phyloP scores from a whole-genome alignment of 1,139 yeast species.

The Hansenula anomala region DNA sequence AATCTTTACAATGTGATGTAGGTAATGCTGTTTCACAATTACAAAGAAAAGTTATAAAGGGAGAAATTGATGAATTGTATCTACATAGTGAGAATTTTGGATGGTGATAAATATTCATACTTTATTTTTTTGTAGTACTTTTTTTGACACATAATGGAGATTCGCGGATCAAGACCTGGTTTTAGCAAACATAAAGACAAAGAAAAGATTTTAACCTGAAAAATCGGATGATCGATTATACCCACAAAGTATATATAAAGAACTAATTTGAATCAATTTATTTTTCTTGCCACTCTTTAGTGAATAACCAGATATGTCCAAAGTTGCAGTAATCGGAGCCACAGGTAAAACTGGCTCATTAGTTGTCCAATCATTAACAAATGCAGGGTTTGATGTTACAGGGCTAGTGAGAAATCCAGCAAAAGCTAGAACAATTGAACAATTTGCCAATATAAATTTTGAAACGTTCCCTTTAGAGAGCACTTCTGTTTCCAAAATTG shows the following conservation, averaged over 20 bases:
- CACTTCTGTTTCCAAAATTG: slow-evolving; percentile 31
- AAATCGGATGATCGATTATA: too few species aligned
- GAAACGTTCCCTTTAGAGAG: slow-evolving; percentile 26
- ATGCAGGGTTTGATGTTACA: slow-evolving; percentile 28
- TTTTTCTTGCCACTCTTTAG: too few species aligned
- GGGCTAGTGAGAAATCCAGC: slow-evolving; percentile 38
- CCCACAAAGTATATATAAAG: too few species aligned
- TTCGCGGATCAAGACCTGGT: too few species aligned
- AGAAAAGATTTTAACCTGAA: too few species aligned
- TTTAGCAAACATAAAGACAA: too few species aligned
- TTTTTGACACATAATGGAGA: slow-evolving; percentile 2
- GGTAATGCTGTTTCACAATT: slow-evolving; percentile 39
- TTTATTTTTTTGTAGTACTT: too few species aligned
- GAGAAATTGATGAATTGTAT: slow-evolving; percentile 40
- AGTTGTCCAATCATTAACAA: slow-evolving; percentile 25
- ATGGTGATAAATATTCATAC: slow-evolving; percentile 45
- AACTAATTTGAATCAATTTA: too few species aligned
- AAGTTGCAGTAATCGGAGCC: slow-evolving; percentile 40
- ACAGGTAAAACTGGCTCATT: slow-evolving; percentile 45
- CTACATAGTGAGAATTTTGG: slow-evolving; percentile 58
- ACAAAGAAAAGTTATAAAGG: slow-evolving; percentile 25
- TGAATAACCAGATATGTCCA: slow-evolving; percentile 6
- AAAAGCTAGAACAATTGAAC: slow-evolving; percentile 28
- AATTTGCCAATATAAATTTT: slow-evolving; percentile 16
- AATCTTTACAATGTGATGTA: slow-evolving; percentile 38